phyloP scores from a whole-genome alignment of 345 rosid genomes.

The Pistacia atlantica region DNA sequence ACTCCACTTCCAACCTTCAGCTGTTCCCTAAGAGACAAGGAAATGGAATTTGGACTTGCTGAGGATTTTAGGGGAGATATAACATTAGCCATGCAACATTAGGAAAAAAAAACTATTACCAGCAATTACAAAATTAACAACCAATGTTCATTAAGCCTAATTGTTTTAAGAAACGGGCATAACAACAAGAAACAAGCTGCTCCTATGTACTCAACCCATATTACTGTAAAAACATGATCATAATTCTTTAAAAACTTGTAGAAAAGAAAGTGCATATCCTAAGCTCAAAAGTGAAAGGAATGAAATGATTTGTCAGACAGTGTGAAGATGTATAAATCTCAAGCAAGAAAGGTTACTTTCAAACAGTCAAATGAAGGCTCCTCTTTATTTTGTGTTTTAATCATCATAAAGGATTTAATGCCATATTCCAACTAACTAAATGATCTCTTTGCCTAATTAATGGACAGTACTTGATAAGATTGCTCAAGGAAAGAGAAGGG shows the following conservation, averaged over 20 bases:
- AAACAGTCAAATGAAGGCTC: background rate
- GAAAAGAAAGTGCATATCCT: background rate
- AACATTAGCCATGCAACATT: background rate
- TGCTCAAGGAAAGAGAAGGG: background rate
- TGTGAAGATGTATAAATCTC: background rate
- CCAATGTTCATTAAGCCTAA: background rate
- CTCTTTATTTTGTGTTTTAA: background rate
- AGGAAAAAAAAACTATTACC: background rate
- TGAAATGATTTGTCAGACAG: slow-evolving; percentile 2
- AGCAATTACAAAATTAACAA: background rate
- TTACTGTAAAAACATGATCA: background rate
- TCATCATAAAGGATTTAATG: background rate
- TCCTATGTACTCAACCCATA: background rate
- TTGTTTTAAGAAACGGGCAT: slow-evolving; percentile 5
- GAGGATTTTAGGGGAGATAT: slow-evolving; percentile 7
- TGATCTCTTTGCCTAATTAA: background rate
- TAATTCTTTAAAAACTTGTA: background rate
- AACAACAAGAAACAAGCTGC: background rate
- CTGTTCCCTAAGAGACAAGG: slow-evolving; percentile 48
- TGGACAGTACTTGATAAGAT: background rate
- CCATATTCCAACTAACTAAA: background rate
- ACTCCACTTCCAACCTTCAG: slow-evolving; percentile 76
- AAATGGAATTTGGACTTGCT: slow-evolving; percentile 17
- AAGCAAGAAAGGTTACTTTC: background rate
- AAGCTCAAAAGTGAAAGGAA: background rate